A percentile compares a stretch with the other conserved stretches of the same genome.
phyloP scores from a whole-genome alignment of 192 early-diverging fungal species.

The Pilaira anomala region DNA sequence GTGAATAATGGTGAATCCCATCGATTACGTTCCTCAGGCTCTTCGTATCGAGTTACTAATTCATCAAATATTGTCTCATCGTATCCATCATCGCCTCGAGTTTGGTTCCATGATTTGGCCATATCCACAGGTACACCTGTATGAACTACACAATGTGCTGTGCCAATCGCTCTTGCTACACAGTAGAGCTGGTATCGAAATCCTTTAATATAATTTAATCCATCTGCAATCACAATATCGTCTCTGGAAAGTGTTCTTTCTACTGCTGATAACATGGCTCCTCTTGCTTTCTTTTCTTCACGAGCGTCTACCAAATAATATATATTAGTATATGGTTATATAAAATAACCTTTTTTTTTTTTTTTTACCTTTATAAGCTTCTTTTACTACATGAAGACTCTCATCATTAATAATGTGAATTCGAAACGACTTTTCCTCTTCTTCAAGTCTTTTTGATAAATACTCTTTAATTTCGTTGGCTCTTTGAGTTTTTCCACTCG shows the following conservation, averaged over 20 bases:
- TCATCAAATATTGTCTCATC: slow-evolving; percentile 60
- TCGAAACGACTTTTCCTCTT: slow-evolving; percentile 38
- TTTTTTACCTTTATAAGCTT: slow-evolving; percentile 59
- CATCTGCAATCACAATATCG: slow-evolving; percentile 88
- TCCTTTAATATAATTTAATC: slow-evolving; percentile 99
- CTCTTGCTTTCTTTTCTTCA: slow-evolving; percentile 91
- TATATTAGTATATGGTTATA: background rate
- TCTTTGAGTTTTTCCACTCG: slow-evolving; percentile 86
- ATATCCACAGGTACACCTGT: slow-evolving; percentile 54
- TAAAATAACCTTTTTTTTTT: slow-evolving; percentile 22
- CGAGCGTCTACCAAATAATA: slow-evolving; percentile 17
- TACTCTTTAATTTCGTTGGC: slow-evolving; percentile 65
- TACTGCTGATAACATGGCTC: slow-evolving; percentile 81
- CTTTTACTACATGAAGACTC: slow-evolving; percentile 54
- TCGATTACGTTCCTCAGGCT: slow-evolving; percentile 82
- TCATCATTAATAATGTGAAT: slow-evolving; percentile 82
- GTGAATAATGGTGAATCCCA: slow-evolving; percentile 99
- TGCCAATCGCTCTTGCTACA: slow-evolving; percentile 77
- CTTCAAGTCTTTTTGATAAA: slow-evolving; percentile 41
- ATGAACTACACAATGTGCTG: slow-evolving; percentile 83
- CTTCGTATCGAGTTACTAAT: slow-evolving; percentile 87
- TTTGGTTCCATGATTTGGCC: slow-evolving; percentile 55
- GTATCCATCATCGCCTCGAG: slow-evolving; percentile 45
- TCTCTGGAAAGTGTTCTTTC: slow-evolving; percentile 81
- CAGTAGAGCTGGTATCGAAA: slow-evolving; percentile 97